Evolutionary conservation across 2,329 filamentous ascomycete species (phyloP).

Genomic region (Sporothrix euskadiensis): DNA sequence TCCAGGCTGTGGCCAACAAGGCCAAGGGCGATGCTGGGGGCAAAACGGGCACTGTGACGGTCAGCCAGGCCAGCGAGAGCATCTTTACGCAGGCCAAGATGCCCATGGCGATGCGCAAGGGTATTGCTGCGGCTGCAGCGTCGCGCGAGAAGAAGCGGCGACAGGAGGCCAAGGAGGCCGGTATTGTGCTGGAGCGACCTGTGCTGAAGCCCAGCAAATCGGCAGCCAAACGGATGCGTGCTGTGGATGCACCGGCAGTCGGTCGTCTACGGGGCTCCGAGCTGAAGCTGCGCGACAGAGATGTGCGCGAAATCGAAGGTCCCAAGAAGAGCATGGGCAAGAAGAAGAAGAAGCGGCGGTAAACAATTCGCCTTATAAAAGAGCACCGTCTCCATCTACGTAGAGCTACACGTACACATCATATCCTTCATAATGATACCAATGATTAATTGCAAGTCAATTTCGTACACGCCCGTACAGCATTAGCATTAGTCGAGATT

Average conservation of each 20-base stretch:
- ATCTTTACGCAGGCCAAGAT: conserved; percentile 79
- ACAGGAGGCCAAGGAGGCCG: conserved; percentile 82
- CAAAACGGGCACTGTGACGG: conserved; percentile 68
- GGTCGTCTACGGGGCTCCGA: conserved; percentile 80
- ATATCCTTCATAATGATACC: conserved; percentile 1
- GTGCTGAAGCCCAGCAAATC: conserved; percentile 35
- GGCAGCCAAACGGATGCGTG: conserved; percentile 42
- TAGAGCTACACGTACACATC: neutral
- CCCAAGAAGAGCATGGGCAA: conserved; percentile 43
- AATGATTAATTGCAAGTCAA: too few relatives aligned
- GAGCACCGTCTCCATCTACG: neutral
- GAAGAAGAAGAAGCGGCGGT: conserved; percentile 32
- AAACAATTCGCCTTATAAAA: neutral
- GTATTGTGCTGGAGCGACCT: conserved; percentile 75
- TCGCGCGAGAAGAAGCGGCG: conserved; percentile 70
- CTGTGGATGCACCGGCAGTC: conserved; percentile 72
- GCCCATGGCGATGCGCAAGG: conserved; percentile 83
- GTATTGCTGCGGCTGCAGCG: conserved; percentile 70
- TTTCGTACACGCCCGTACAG: too few relatives aligned
- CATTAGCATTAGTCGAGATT: too few relatives aligned
- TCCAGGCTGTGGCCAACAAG: conserved; percentile 80
- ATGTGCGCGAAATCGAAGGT: conserved; percentile 71
- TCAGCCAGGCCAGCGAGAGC: conserved; percentile 63
- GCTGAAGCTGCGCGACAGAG: conserved; percentile 73
- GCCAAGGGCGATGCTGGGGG: conserved; percentile 29